Base-by-base conservation (phyloP, 176 grass and related monocot genomes). In the Poa pratensis region DNA sequence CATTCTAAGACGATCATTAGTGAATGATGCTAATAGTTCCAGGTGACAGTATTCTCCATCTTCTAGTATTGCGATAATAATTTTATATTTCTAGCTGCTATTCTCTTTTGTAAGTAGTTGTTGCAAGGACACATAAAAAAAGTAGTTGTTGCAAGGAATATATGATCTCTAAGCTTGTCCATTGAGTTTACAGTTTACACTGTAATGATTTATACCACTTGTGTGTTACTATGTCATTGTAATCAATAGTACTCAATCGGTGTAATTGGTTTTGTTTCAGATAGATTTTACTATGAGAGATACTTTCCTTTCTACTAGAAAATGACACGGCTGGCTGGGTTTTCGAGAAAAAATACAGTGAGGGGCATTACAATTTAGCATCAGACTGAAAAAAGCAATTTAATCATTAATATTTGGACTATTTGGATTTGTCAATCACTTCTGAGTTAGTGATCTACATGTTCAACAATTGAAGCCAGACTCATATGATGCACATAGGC, bases 21-120 rank as follows among this genome's bases (percentile, higher is more conserved):
- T 96, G 83, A 94, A 92, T 55, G 86, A 88, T 79, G 93, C 96
- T 69, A 98, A 92, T 80, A 96, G 90, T 78, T 92, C 93, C 34
- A 98, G 96, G 93, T 92, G 69, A 87, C 24, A 9, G 64, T 11
- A 78, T 64, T 75, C 22, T 79, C 40, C 68, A 80, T 78, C 34
- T 78, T 10, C 52, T 84, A 67, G 43, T 62, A 65, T 77, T 71
- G 52, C 45, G 40, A 10, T 75, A 72, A 58, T 77, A 86, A 79
- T 43, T 85, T 42, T 23, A 2, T 77, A 86, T 11, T 61, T 85
- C 6, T 26, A 54, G 72, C 69, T 61, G 51, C 22, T 70, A 64
- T 60, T 84, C 26, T 64, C 78, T 54, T 39, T 71, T 84, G 42
- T 16, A 75, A 75, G 24, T 54, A 59, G 49, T 73, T 35, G 1